Conservation (phyloP, 441 rosid species). For the Mallotus repandus region DNA sequence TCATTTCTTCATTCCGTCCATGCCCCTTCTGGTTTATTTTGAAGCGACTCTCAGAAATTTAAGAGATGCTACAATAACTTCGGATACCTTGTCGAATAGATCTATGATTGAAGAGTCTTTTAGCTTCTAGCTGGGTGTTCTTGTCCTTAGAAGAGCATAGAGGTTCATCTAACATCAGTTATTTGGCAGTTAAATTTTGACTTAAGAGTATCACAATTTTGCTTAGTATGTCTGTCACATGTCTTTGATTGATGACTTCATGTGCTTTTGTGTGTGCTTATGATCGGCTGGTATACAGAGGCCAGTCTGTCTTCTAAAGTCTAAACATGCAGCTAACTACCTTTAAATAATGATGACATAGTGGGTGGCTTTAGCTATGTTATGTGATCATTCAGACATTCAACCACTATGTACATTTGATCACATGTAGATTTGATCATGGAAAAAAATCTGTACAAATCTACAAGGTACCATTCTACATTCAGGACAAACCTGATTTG, state of each 20-base stretch:
- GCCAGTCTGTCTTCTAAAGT: not conserved
- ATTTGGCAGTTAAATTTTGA: no score
- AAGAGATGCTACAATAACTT: no score
- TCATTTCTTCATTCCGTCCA: not conserved
- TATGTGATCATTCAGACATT: slow-evolving; percentile 62
- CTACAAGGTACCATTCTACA: slow-evolving; percentile 81
- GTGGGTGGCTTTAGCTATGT: not conserved
- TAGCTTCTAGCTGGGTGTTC: no score
- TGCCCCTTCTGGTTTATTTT: no score
- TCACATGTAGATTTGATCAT: slow-evolving; percentile 20
- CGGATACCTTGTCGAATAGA: no score
- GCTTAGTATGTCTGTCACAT: no score
- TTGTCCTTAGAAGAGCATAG: no score
- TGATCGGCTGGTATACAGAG: not conserved
- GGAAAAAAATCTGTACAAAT: slow-evolving; percentile 61
- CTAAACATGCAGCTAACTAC: not conserved
- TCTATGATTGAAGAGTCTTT: no score
- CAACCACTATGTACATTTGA: slow-evolving; percentile 87
- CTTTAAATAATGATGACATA: not conserved
- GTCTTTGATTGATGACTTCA: no score
- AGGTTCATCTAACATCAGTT: no score
- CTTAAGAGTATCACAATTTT: no score
- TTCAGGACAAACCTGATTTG: slow-evolving; percentile 86
- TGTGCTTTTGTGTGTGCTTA: not conserved
- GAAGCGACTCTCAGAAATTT: no score